Percentiles rank a stretch among this genome's conserved stretches.
phyloP scores from a whole-genome alignment of 805 yeast genomes.

The Barnettozyma salicaria region DNA sequence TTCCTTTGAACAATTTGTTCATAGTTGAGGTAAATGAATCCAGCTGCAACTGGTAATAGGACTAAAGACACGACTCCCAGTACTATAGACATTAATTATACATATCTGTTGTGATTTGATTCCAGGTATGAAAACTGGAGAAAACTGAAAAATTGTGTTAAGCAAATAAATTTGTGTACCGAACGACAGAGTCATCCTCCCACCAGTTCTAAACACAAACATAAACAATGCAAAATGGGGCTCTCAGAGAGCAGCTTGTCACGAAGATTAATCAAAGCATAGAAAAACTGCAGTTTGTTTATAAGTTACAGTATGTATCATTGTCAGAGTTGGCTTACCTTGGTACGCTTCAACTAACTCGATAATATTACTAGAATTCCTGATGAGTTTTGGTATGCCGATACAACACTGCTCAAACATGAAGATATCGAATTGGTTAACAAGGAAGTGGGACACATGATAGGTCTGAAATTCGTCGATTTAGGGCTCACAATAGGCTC shows the following conservation, averaged over 20 bases:
- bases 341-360: background rate
- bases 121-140: too few species aligned
- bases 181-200: background rate
- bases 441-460: conserved; percentile 14
- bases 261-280: background rate
- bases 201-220: background rate
- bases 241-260: too few species aligned
- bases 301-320: conserved; percentile 5
- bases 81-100: too few species aligned
- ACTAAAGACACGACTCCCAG: background rate
- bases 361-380: conserved; percentile 5
- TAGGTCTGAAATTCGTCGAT: conserved; percentile 1
- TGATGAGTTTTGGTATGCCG: conserved; percentile 21
- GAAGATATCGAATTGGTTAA: conserved; percentile 23
- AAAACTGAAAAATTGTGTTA: too few species aligned
- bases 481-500: conserved; percentile 1
- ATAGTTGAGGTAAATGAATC: background rate
- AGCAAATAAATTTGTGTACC: too few species aligned
- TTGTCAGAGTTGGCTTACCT: too few species aligned
- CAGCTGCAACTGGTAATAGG: background rate
- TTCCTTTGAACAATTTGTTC: background rate
- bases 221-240: background rate
- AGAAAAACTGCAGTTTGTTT: conserved; percentile 5
- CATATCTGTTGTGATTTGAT: too few species aligned
- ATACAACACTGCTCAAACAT: conserved; percentile 14